Evolutionary conservation across 805 yeast genomes (phyloP).

Genomic region (Pichia cephalocereana): DNA sequence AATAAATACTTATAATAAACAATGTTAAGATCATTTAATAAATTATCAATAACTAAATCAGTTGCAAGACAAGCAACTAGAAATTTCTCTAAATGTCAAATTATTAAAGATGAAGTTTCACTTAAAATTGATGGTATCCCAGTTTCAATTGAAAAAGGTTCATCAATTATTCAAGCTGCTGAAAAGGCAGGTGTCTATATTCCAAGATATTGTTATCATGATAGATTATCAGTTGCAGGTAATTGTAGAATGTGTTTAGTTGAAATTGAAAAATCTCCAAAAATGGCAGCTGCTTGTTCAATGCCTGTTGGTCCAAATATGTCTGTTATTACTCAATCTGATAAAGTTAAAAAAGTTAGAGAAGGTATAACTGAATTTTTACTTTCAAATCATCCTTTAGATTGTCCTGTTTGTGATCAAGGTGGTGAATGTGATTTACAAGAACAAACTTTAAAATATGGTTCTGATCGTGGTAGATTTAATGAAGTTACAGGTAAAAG

Average conservation of each 20-base stretch:
- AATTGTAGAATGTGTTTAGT: constrained; percentile 91
- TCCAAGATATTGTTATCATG: constrained; percentile 89
- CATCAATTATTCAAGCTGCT: constrained; percentile 85
- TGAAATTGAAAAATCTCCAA: constrained; percentile 83
- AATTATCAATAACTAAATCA: constrained; percentile 6
- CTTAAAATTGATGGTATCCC: constrained; percentile 59
- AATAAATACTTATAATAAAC: neutral
- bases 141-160: constrained; percentile 75
- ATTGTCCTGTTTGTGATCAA: constrained; percentile 89
- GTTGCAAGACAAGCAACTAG: constrained; percentile 8
- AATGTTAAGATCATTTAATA: constrained; percentile 13
- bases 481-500: constrained; percentile 75
- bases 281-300: constrained; percentile 84
- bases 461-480: constrained; percentile 81
- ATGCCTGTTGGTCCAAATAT: constrained; percentile 87
- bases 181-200: constrained; percentile 84
- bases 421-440: constrained; percentile 93
- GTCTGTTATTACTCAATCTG: constrained; percentile 75
- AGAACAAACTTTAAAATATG: constrained; percentile 77
- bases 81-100: constrained; percentile 5
- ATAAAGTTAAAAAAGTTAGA: constrained; percentile 71
- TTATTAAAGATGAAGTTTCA: constrained; percentile 19
- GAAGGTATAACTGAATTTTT: constrained; percentile 89
- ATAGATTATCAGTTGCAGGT: constrained; percentile 83
- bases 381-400: constrained; percentile 82